Conservation (phyloP, 2,329 filamentous ascomycete genomes). For the Knufia petricola region DNA sequence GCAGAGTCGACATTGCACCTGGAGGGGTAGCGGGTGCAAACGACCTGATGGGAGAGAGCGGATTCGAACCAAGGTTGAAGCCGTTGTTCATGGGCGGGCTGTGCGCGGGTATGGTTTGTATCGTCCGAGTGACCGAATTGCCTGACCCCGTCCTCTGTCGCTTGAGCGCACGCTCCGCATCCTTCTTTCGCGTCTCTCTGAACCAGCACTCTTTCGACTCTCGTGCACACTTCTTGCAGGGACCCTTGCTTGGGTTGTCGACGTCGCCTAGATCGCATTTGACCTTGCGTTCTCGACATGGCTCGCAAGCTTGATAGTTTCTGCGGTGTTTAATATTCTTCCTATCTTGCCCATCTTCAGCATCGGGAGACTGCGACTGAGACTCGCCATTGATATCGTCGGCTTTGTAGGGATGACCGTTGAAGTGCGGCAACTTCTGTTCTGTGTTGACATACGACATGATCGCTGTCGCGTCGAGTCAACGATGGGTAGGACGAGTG, state of each 20-base stretch:
- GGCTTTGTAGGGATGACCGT: background rate
- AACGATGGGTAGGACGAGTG: background rate
- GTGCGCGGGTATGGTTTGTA: conserved; percentile 3
- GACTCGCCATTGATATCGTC: conserved; percentile 12
- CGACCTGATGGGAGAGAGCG: conserved; percentile 2
- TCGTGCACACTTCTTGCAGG: conserved; percentile 83
- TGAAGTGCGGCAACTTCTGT: background rate
- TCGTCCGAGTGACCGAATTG: background rate
- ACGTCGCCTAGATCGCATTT: conserved; percentile 50
- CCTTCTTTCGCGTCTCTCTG: conserved; percentile 85
- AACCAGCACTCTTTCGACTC: conserved; percentile 98
- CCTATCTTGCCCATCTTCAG: conserved; percentile 13
- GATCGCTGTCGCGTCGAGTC: background rate
- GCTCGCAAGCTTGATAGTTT: conserved; percentile 41
- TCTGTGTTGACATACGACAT: conserved; percentile 4
- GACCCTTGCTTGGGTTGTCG: conserved; percentile 87
- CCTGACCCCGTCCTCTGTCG: conserved; percentile 1
- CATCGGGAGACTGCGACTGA: conserved; percentile 23
- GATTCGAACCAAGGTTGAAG: conserved; percentile 6
- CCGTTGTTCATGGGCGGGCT: background rate
- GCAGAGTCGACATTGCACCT: background rate
- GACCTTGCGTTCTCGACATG: conserved; percentile 41
- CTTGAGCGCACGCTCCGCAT: background rate
- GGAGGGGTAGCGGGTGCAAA: background rate
- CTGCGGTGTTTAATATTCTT: conserved; percentile 33